These are phyloP conservation scores for Zygosaccharomyces bisporus DNA, from an alignment of 805 yeast genomes.

Conservation along the genomic window DNA sequence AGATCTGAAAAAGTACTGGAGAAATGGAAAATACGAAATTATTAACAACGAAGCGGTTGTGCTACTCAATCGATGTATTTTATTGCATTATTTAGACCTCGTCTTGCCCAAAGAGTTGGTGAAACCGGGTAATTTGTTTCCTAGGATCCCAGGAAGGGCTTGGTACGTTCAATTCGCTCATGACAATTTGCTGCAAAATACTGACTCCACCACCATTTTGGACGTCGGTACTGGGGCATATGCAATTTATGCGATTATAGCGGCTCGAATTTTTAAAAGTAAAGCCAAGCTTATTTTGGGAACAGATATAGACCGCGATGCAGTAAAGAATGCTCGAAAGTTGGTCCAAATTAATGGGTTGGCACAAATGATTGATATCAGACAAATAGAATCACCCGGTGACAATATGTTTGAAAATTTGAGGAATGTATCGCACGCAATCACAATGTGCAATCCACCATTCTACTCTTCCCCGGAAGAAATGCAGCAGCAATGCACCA, in stretches of 20 bases:
- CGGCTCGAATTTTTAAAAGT: slow-evolving; percentile 10
- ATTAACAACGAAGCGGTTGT: neutral
- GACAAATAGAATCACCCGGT: neutral
- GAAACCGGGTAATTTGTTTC: slow-evolving; percentile 29
- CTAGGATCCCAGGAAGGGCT: slow-evolving; percentile 32
- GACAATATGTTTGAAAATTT: neutral
- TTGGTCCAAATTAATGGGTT: slow-evolving; percentile 11
- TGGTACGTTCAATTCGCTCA: slow-evolving; percentile 28
- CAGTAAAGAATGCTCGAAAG: slow-evolving; percentile 22
- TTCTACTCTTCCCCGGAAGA: slow-evolving; percentile 1
- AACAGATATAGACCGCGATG: slow-evolving; percentile 23
- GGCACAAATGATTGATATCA: neutral
- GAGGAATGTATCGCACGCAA: slow-evolving; percentile 14
- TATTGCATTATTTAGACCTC: neutral
- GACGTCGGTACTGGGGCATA: slow-evolving; percentile 39
- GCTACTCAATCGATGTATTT: neutral
- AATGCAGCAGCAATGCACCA: neutral
- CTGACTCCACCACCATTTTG: slow-evolving; percentile 16
- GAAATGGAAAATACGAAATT: neutral
- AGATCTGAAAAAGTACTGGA: neutral
- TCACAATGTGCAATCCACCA: slow-evolving; percentile 4
- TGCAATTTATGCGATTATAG: slow-evolving; percentile 34
- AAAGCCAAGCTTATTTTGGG: slow-evolving; percentile 17
- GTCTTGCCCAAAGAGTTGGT: neutral
- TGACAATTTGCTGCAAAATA: slow-evolving; percentile 4